These are phyloP conservation scores for Pleurotus tuoliensis DNA, from an alignment of 768 basidiomycete species.

Conservation along the genomic window DNA sequence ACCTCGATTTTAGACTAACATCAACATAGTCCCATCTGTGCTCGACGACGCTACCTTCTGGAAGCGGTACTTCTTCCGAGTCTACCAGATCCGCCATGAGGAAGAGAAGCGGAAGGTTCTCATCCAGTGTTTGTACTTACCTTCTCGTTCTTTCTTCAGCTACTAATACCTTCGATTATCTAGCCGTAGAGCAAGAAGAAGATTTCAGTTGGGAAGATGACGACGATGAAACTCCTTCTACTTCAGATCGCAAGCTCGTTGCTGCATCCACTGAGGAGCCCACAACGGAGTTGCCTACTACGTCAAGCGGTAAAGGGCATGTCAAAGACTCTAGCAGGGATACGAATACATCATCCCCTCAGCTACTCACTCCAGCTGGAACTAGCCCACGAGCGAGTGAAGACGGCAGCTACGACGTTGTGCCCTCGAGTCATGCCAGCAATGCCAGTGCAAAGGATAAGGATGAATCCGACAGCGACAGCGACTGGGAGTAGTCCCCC, in stretches of 20 bases:
- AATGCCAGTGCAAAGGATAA: slow-evolving; percentile 31
- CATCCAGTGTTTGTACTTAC: slow-evolving; percentile 51
- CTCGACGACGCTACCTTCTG: slow-evolving; percentile 71
- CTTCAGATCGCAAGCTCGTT: slow-evolving; percentile 11
- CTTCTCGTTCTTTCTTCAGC: not conserved
- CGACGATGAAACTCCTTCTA: slow-evolving; percentile 57
- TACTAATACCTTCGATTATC: slow-evolving; percentile 24
- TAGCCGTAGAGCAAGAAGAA: slow-evolving; percentile 70
- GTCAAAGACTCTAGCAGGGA: slow-evolving; percentile 1
- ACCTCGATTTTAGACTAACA: slow-evolving; percentile 7
- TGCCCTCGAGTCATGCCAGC: slow-evolving; percentile 52
- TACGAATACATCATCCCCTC: slow-evolving; percentile 24
- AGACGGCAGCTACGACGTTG: slow-evolving; percentile 66
- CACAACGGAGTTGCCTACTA: slow-evolving; percentile 2
- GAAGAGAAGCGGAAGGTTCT: slow-evolving; percentile 76
- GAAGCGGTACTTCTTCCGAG: slow-evolving; percentile 88
- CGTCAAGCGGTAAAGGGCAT: not conserved
- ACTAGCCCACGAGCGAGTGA: slow-evolving; percentile 53
- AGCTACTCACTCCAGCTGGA: slow-evolving; percentile 28
- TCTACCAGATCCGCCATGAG: slow-evolving; percentile 74
- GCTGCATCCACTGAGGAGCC: slow-evolving; percentile 3
- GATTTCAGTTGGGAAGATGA: slow-evolving; percentile 94
- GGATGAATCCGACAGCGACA: slow-evolving; percentile 42
- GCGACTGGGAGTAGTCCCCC: slow-evolving; percentile 59
- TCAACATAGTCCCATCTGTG: slow-evolving; percentile 59